Evolutionary conservation across 2,329 filamentous ascomycete genomes (phyloP).

Genomic region (Calonectria ilicicola): DNA sequence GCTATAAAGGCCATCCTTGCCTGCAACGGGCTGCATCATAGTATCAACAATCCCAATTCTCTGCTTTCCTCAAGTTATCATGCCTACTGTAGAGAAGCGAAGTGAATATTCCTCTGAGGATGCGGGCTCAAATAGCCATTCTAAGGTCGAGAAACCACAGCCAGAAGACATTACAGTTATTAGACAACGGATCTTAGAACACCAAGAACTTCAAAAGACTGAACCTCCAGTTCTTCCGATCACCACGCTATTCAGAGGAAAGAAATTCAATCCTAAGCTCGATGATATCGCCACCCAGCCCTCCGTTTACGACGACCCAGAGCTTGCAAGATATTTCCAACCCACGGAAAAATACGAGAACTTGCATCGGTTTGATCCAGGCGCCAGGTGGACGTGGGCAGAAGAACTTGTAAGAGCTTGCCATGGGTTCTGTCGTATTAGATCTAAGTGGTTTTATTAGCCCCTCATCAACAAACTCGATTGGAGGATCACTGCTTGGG

Average conservation of each 20-base stretch:
- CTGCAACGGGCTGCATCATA: too few species aligned
- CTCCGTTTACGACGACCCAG: slow-evolving; percentile 59
- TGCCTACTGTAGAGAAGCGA: not conserved
- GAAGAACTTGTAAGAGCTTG: slow-evolving; percentile 44
- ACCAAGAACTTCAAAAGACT: slow-evolving; percentile 28
- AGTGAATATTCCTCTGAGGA: slow-evolving; percentile 15
- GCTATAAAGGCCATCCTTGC: not conserved
- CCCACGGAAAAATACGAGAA: slow-evolving; percentile 53
- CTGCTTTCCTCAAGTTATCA: not conserved
- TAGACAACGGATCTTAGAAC: slow-evolving; percentile 22
- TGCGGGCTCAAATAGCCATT: not conserved
- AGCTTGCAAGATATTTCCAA: slow-evolving; percentile 51
- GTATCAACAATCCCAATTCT: not conserved
- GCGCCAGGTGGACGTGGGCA: slow-evolving; percentile 55
- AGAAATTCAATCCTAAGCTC: slow-evolving; percentile 14
- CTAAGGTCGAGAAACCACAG: not conserved
- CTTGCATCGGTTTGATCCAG: slow-evolving; percentile 60
- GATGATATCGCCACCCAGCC: slow-evolving; percentile 51
- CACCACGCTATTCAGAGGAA: slow-evolving; percentile 21
- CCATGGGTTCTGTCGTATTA: not conserved
- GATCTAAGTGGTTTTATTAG: not conserved
- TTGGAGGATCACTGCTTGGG: slow-evolving; percentile 57
- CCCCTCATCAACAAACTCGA: slow-evolving; percentile 54
- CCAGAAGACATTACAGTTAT: slow-evolving; percentile 14
- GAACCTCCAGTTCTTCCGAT: slow-evolving; percentile 27